phyloP scores from a whole-genome alignment of 2,329 filamentous ascomycete genomes.

The Alternaria triticina region DNA sequence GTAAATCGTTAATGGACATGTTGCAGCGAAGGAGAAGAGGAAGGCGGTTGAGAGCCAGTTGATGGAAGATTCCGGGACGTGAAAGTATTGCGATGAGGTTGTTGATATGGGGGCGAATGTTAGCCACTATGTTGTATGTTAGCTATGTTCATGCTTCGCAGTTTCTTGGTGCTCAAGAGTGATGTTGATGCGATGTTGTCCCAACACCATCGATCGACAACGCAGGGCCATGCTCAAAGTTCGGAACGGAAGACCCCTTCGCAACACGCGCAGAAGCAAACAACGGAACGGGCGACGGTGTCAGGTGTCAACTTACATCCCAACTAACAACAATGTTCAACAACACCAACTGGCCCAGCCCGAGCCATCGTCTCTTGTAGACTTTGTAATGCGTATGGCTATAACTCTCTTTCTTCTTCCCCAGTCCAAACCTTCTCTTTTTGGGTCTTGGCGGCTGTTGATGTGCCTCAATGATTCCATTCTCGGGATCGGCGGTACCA shows the following conservation, averaged over 20 bases:
- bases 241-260: background rate
- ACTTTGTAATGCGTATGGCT: slow-evolving; percentile 54
- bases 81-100: slow-evolving; percentile 76
- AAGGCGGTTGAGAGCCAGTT: slow-evolving; percentile 94
- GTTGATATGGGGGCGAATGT: slow-evolving; percentile 85
- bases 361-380: slow-evolving; percentile 91
- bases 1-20: slow-evolving; percentile 74
- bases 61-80: slow-evolving; percentile 74
- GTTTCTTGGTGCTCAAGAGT: too few relatives aligned
- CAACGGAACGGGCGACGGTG: background rate
- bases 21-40: slow-evolving; percentile 79
- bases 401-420: slow-evolving; percentile 28
- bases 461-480: background rate
- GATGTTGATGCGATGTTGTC: background rate
- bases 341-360: slow-evolving; percentile 79
- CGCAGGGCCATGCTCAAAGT: background rate
- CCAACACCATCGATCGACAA: background rate
- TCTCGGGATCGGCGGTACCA: background rate
- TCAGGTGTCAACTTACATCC: slow-evolving; percentile 73
- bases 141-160: background rate
- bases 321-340: slow-evolving; percentile 94
- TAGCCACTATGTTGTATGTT: slow-evolving; percentile 70
- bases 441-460: background rate
- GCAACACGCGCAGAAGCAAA: background rate
- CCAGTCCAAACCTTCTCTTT: background rate